Evolutionary conservation across 1,284 basidiomycete species (phyloP).

Genomic region (Cerioporus squamosus): DNA sequence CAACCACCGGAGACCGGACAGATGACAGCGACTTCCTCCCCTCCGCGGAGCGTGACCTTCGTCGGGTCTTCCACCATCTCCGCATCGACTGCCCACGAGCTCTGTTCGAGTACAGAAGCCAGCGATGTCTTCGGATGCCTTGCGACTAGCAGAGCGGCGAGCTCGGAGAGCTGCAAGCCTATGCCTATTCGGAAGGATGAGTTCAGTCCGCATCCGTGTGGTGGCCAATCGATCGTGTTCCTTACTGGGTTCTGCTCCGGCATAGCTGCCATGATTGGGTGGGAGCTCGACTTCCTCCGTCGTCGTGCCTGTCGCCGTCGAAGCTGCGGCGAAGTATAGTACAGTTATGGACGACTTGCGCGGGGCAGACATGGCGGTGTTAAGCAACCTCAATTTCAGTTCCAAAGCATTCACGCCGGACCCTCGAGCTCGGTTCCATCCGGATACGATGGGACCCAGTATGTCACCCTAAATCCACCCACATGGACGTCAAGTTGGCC

Average conservation of each 20-base stretch:
- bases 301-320: conserved; percentile 64
- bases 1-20: conserved; percentile 83
- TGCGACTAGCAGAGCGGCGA: conserved; percentile 52
- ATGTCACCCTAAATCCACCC: no score
- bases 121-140: conserved; percentile 57
- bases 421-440: background rate
- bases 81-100: conserved; percentile 79
- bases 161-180: conserved; percentile 53
- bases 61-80: conserved; percentile 76
- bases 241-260: conserved; percentile 7
- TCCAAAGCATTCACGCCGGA: background rate
- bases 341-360: conserved; percentile 51
- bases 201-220: background rate
- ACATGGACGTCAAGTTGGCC: no score
- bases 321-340: conserved; percentile 82
- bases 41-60: conserved; percentile 58
- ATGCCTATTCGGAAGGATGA: no score
- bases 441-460: background rate
- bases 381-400: background rate
- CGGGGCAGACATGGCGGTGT: conserved; percentile 19
- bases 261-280: background rate
- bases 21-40: conserved; percentile 81
- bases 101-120: conserved; percentile 55
- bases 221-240: background rate
- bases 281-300: conserved; percentile 54